Evolutionary conservation across 352 stramenopile species (phyloP), one percentile per base, ranked within the genome.

Genomic region (Pythium plurisporium): DNA sequence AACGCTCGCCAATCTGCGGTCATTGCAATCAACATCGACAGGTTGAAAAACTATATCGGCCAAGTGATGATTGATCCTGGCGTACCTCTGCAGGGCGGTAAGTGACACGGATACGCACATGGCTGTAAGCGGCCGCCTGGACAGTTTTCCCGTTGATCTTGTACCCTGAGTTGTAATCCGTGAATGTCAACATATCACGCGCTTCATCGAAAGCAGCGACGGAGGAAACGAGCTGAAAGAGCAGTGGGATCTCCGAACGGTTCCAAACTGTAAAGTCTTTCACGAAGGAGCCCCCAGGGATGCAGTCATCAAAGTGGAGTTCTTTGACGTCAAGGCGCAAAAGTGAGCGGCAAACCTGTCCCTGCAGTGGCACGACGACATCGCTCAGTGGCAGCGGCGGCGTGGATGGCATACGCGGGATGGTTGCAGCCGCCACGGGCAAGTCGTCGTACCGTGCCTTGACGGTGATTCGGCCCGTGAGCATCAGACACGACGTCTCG

Each of bases 191-290:
- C 8, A 91, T 31, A 22, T 90, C 70, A 29, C 82, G 81, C 8
- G 80, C 84, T 19, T 90, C 76, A 43, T 85, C 77, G 64, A 85
- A 87, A 10, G 72, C 50, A 25, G 72, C 70, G 33, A 91, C 67
- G 3, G 81, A 89, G 1, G 84, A 91, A 26, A 94, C 74, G 6
- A 95, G 64, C 46, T 91, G 86, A 59, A 95, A 94, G 14, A 94
- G 59, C 42, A 95, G 72, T 12, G 84, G 86, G 44, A 94, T 95
- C 63, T 95, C 86, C 0, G 86, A 94, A 5, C 86, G 83, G 27
- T 95, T 95, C 86, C 86, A 95, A 15, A 95, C 82, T 2, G 86
- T 94, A 23, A 95, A 94, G 56, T 95, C 86, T 52, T 95, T 95
- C 7, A 94, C 86, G 38, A 94, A 95, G 19, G 86, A 92, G 0